These are phyloP conservation scores for Backusella mclennaniae DNA, from an alignment of 192 early-diverging fungal genomes.

Conservation along the genomic window DNA sequence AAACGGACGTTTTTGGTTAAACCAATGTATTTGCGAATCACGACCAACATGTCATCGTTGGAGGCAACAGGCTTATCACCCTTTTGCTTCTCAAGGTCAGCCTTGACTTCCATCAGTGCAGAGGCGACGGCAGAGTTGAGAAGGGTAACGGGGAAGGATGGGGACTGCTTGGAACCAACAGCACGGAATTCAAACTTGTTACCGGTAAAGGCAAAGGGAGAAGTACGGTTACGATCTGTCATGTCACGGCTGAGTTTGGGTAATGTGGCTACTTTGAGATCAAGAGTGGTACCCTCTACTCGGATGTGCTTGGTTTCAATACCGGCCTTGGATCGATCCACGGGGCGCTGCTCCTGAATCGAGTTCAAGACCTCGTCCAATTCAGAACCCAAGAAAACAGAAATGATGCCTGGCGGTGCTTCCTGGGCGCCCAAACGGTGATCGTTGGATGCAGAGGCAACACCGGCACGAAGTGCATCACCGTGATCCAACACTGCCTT, in stretches of 20 bases:
- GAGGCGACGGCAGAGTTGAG: constrained; percentile 91
- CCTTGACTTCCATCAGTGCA: constrained; percentile 72
- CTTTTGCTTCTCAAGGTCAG: constrained; percentile 75
- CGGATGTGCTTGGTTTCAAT: constrained; percentile 83
- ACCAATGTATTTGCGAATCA: constrained; percentile 85
- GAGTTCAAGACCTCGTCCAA: constrained; percentile 91
- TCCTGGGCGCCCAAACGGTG: constrained; percentile 97
- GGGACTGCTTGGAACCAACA: constrained; percentile 97
- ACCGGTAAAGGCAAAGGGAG: constrained; percentile 98
- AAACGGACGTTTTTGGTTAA: constrained; percentile 87
- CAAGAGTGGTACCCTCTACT: constrained; percentile 91
- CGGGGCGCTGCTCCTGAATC: constrained; percentile 81
- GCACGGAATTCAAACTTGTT: constrained; percentile 99
- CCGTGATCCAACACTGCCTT: constrained; percentile 92
- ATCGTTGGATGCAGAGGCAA: constrained; percentile 93
- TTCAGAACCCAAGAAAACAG: constrained; percentile 95
- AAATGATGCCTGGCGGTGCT: constrained; percentile 96
- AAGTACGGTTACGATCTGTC: constrained; percentile 99
- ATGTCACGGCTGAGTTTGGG: constrained; percentile 93
- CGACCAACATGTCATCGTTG: constrained; percentile 83
- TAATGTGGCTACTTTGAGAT: constrained; percentile 92
- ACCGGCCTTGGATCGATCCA: constrained; percentile 78
- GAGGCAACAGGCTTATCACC: constrained; percentile 77
- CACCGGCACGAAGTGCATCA: constrained; percentile 85
- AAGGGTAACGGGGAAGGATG: constrained; percentile 93